phyloP scores from a whole-genome alignment of 2,329 filamentous ascomycete genomes.

The Claviceps pusilla region DNA sequence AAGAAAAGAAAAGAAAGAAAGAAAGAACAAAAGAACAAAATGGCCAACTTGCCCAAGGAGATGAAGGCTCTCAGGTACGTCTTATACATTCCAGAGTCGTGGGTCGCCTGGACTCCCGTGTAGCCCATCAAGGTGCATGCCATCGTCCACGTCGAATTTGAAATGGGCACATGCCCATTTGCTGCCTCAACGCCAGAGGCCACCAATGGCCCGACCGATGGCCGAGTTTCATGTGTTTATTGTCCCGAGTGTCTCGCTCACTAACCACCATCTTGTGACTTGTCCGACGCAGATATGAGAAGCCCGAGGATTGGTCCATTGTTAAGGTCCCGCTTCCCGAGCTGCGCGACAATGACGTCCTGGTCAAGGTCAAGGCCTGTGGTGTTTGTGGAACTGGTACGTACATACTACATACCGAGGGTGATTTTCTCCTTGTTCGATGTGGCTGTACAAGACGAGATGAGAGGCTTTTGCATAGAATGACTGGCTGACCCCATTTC shows the following conservation, averaged over 20 bases:
- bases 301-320: constrained; percentile 45
- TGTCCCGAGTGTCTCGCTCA: background rate
- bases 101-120: background rate
- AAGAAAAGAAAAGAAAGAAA: background rate
- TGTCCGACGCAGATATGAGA: constrained; percentile 34
- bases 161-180: background rate
- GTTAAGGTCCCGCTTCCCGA: constrained; percentile 47
- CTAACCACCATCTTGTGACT: background rate
- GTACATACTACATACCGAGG: constrained; percentile 11
- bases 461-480: background rate
- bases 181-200: background rate
- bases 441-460: background rate
- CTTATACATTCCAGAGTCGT: constrained; percentile 2
- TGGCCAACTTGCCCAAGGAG: constrained; percentile 31
- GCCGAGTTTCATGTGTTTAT: no score
- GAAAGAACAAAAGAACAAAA: constrained; percentile 2
- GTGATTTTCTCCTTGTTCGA: background rate
- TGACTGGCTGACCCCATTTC: constrained; percentile 8
- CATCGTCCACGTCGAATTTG: no score
- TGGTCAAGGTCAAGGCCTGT: constrained; percentile 53
- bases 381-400: constrained; percentile 45
- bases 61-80: constrained; percentile 49
- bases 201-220: background rate
- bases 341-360: constrained; percentile 43
- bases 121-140: constrained; percentile 11